Percentiles rank a stretch among this genome's conserved stretches.
Conservation (phyloP, 306 rosid species). For the Trifolium dubium region DNA sequence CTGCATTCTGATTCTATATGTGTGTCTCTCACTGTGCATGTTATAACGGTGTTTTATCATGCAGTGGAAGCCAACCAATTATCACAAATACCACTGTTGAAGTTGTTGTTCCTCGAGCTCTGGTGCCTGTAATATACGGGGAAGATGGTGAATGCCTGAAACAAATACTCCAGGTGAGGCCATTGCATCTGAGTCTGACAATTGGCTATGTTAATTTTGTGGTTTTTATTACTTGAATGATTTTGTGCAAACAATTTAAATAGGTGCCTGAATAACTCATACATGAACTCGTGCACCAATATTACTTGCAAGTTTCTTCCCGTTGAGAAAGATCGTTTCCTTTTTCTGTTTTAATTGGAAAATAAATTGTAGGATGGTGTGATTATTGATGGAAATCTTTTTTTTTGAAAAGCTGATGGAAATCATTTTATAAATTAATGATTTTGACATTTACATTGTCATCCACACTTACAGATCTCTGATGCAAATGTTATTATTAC, state of each 20-base stretch:
- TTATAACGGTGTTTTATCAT: slow-evolving; percentile 25
- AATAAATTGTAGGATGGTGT: slow-evolving; percentile 28
- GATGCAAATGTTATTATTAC: slow-evolving; percentile 87
- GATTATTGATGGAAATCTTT: slow-evolving; percentile 37
- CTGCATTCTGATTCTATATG: background rate
- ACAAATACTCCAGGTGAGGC: slow-evolving; percentile 85
- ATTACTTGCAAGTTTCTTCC: slow-evolving; percentile 17
- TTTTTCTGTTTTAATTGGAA: slow-evolving; percentile 25
- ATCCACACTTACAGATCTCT: slow-evolving; percentile 68
- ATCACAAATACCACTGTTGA: slow-evolving; percentile 89
- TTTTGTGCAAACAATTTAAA: slow-evolving; percentile 21
- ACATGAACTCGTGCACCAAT: background rate
- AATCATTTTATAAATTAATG: slow-evolving; percentile 22
- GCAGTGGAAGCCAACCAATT: slow-evolving; percentile 77
- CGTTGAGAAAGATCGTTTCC: background rate
- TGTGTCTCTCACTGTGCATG: background rate
- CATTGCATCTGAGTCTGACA: slow-evolving; percentile 28
- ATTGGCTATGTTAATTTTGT: slow-evolving; percentile 30
- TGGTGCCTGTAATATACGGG: slow-evolving; percentile 81
- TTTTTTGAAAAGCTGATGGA: too few relatives aligned
- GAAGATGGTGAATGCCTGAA: slow-evolving; percentile 97
- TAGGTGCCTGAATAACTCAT: background rate
- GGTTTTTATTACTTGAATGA: slow-evolving; percentile 26
- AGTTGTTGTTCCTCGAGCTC: slow-evolving; percentile 81
- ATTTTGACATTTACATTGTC: slow-evolving; percentile 39